Evolutionary conservation across 1,284 basidiomycete species (phyloP).

Genomic region (Afroboletus lepidellus): DNA sequence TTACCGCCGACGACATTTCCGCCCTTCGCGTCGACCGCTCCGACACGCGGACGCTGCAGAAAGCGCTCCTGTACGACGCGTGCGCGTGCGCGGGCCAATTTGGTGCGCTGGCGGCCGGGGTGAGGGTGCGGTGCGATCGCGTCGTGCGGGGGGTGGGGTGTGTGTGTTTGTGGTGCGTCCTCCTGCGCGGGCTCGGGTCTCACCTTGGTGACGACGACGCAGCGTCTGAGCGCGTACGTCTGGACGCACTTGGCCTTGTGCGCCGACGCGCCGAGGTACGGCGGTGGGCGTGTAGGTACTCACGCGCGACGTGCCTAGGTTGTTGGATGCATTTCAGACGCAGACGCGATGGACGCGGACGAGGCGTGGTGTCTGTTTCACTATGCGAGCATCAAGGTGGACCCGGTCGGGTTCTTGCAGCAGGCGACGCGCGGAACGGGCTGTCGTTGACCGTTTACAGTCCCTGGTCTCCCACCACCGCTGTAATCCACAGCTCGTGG

Average conservation of each 20-base stretch:
- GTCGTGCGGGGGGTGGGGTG: conserved; percentile 22
- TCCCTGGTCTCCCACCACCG: conserved; percentile 16
- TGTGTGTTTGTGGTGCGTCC: background rate
- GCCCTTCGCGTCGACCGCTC: conserved; percentile 27
- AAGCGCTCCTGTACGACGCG: conserved; percentile 24
- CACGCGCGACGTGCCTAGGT: conserved; percentile 12
- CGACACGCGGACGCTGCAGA: conserved; percentile 22
- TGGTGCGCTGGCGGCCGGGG: conserved; percentile 11
- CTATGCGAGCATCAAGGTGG: conserved; percentile 22
- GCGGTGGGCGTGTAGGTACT: background rate
- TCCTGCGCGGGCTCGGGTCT: no score
- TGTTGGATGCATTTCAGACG: conserved; percentile 18
- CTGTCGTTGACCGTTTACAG: conserved; percentile 14
- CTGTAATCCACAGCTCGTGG: conserved; percentile 19
- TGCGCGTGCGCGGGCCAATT: conserved; percentile 15
- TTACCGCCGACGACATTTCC: conserved; percentile 26
- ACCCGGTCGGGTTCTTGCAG: conserved; percentile 15
- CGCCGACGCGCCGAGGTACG: conserved; percentile 17
- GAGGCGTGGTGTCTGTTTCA: conserved; percentile 31
- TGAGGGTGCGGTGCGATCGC: conserved; percentile 19
- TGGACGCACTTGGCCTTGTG: conserved; percentile 31
- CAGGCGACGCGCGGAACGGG: conserved; percentile 5
- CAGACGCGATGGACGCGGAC: conserved; percentile 11
- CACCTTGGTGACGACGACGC: background rate
- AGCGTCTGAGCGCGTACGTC: conserved; percentile 26